Evolutionary conservation across 257 asterid genomes (phyloP).

Genomic region (Solanum pennellii): DNA sequence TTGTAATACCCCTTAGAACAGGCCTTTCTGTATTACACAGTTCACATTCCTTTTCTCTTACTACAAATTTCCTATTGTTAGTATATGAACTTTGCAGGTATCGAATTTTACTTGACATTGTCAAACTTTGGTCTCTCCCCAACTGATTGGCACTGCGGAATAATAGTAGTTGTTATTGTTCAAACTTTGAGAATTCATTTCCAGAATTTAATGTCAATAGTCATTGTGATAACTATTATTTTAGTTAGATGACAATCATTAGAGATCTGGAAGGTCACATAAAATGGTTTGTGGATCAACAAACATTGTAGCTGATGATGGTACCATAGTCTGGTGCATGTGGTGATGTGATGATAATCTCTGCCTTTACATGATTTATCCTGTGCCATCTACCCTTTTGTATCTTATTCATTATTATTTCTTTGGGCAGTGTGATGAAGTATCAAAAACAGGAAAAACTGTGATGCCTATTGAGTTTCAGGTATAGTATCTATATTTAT

Average conservation of each 20-base stretch:
- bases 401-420: background rate
- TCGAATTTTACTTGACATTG: background rate
- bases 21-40: background rate
- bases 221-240: background rate
- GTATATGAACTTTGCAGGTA: background rate
- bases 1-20: background rate
- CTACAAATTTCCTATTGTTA: background rate
- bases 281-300: background rate
- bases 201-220: background rate
- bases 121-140: background rate
- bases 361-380: background rate
- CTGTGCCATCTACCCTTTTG: background rate
- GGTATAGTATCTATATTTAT: constrained; percentile 25
- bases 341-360: background rate
- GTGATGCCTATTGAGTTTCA: constrained; percentile 43
- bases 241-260: background rate
- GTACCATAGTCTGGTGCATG: background rate
- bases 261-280: background rate
- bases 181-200: background rate
- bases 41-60: background rate
- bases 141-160: background rate
- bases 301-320: background rate
- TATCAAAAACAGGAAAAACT: constrained; percentile 44
- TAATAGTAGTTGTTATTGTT: background rate
- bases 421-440: constrained; percentile 52